Evolutionary conservation across 1,284 basidiomycete genomes (phyloP).

Genomic region (Chalciporus sp.): DNA sequence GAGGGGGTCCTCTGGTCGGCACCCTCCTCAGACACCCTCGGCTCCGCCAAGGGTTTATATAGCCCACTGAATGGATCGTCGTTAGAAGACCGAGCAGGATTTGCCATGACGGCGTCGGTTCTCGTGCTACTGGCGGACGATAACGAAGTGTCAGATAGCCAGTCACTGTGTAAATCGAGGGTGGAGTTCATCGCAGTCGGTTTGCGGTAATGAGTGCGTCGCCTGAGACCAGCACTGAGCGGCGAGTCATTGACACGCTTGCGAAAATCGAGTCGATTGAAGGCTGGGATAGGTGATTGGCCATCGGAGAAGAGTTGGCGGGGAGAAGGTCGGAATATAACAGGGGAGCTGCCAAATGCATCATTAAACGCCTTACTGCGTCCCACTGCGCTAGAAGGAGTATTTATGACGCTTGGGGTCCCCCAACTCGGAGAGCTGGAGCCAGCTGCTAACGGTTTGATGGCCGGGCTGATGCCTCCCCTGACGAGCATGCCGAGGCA

Average conservation of each 20-base stretch:
- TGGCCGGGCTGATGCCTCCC: conserved; percentile 43
- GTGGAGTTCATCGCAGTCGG: conserved; percentile 42
- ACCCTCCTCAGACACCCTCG: conserved; percentile 12
- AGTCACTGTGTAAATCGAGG: conserved; percentile 43
- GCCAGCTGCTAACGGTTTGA: conserved; percentile 27
- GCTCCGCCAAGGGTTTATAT: conserved; percentile 28
- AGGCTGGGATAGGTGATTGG: conserved; percentile 33
- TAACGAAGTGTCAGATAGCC: conserved; percentile 46
- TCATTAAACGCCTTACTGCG: conserved; percentile 32
- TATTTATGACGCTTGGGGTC: conserved; percentile 31
- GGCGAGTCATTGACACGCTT: conserved; percentile 39
- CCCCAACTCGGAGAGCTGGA: conserved; percentile 36
- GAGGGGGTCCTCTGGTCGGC: conserved; percentile 20
- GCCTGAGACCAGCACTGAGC: conserved; percentile 29
- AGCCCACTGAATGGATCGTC: conserved; percentile 40
- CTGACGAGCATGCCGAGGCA: conserved; percentile 61
- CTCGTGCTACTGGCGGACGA: conserved; percentile 27
- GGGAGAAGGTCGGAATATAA: conserved; percentile 42
- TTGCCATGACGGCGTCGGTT: conserved; percentile 6
- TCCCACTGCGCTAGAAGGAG: conserved; percentile 30
- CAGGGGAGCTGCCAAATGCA: conserved; percentile 35
- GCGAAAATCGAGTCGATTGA: conserved; percentile 31
- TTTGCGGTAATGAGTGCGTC: conserved; percentile 34
- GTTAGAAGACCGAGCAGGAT: conserved; percentile 24
- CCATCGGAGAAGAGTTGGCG: conserved; percentile 39